A percentile compares a stretch with the other conserved stretches of the same genome.
Evolutionary conservation across 1,139 yeast genomes (phyloP).

Genomic region (Pichia sp.): DNA sequence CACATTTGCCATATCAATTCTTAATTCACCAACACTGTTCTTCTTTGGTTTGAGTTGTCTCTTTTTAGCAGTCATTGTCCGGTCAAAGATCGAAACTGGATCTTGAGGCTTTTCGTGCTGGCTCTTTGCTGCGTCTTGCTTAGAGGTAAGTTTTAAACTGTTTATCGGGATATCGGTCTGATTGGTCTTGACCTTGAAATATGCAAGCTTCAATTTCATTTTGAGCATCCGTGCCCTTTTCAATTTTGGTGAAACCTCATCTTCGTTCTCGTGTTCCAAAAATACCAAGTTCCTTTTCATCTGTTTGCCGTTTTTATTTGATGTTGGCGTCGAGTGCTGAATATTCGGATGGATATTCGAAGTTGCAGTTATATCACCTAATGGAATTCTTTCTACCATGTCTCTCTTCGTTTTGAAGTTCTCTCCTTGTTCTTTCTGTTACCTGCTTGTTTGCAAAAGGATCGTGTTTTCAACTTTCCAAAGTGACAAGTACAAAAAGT

Average conservation of each 20-base stretch:
- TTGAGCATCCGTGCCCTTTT: conserved; percentile 52
- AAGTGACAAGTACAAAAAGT: too few relatives aligned
- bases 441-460: too few relatives aligned
- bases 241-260: conserved; percentile 18
- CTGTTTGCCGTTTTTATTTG: not conserved
- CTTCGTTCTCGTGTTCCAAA: not conserved
- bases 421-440: too few relatives aligned
- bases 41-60: not conserved
- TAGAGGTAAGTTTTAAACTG: conserved; percentile 9
- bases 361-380: too few relatives aligned
- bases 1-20: not conserved
- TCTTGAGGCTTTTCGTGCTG: too few relatives aligned
- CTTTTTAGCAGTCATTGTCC: not conserved
- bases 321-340: too few relatives aligned
- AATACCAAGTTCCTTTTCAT: not conserved
- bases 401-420: too few relatives aligned
- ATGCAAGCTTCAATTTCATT: conserved; percentile 67
- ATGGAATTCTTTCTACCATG: too few relatives aligned
- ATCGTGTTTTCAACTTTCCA: too few relatives aligned
- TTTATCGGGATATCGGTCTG: conserved; percentile 34
- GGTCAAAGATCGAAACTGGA: too few relatives aligned
- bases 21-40: not conserved
- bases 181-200: conserved; percentile 60
- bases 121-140: too few relatives aligned
- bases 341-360: too few relatives aligned